Evolutionary conservation across 1,284 basidiomycete genomes (phyloP).

Genomic region (Apiotrichum montevideense): DNA sequence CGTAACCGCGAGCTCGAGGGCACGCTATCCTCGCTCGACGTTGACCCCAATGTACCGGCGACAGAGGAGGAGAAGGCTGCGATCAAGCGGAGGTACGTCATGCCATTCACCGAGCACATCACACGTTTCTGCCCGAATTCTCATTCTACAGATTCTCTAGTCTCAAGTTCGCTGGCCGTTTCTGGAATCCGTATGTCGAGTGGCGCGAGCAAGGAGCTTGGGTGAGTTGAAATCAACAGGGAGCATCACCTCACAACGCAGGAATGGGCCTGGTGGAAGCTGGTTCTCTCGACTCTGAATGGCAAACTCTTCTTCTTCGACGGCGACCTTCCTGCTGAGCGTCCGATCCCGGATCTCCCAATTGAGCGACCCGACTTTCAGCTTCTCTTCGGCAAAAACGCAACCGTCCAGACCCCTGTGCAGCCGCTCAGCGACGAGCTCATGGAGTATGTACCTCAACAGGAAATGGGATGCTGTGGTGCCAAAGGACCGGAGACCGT

Average conservation of each 20-base stretch:
- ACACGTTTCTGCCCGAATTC: too few relatives aligned
- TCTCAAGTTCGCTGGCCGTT: constrained; percentile 38
- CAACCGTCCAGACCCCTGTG: constrained; percentile 1
- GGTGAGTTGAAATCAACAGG: constrained; percentile 22
- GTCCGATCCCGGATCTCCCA: constrained; percentile 40
- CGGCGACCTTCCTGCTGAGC: constrained; percentile 32
- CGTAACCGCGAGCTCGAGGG: constrained; percentile 24
- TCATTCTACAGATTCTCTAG: constrained; percentile 28
- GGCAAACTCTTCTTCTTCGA: constrained; percentile 39
- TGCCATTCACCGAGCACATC: neutral
- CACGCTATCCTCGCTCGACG: constrained; percentile 19
- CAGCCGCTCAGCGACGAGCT: neutral
- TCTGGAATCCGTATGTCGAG: constrained; percentile 49
- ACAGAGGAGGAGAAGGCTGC: constrained; percentile 43
- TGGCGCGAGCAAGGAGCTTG: constrained; percentile 52
- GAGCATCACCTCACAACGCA: constrained; percentile 2
- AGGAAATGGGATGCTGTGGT: neutral
- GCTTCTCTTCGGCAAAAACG: constrained; percentile 29
- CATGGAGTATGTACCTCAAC: neutral
- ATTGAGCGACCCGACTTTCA: constrained; percentile 38
- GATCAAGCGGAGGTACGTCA: constrained; percentile 40
- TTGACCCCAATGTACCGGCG: constrained; percentile 13
- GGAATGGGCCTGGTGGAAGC: constrained; percentile 46
- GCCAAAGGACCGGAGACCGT: neutral
- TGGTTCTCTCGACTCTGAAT: constrained; percentile 38